phyloP scores from a whole-genome alignment of 306 rosid species.

The Cucumis melo region DNA sequence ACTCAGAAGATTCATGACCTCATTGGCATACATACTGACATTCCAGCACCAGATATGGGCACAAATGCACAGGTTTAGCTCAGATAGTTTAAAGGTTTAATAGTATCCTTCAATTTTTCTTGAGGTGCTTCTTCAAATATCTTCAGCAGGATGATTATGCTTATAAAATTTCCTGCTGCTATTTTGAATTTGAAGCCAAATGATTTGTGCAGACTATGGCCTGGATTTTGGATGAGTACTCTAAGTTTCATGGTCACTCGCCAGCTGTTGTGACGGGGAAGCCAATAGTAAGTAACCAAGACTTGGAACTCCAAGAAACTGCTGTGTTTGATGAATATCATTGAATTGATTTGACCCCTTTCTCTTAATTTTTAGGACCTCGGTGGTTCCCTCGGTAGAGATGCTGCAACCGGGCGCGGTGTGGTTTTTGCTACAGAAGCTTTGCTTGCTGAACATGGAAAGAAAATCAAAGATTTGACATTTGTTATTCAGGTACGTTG shows the following conservation, averaged over 20 bases:
- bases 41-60: slow-evolving; percentile 68
- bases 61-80: slow-evolving; percentile 41
- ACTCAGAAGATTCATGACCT: slow-evolving; percentile 55
- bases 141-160: background rate
- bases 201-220: slow-evolving; percentile 40
- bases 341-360: background rate
- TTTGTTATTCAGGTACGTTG: slow-evolving; percentile 44
- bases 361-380: slow-evolving; percentile 26
- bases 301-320: background rate
- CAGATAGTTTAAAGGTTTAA: slow-evolving; percentile 1
- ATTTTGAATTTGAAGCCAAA: background rate
- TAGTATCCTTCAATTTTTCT: background rate
- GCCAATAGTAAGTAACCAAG: slow-evolving; percentile 33
- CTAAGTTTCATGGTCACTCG: slow-evolving; percentile 56
- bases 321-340: background rate
- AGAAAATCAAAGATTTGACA: slow-evolving; percentile 28
- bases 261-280: slow-evolving; percentile 62
- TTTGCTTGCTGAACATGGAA: slow-evolving; percentile 46
- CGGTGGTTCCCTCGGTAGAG: slow-evolving; percentile 56
- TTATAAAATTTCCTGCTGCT: background rate
- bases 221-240: slow-evolving; percentile 59
- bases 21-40: slow-evolving; percentile 48
- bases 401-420: slow-evolving; percentile 59
- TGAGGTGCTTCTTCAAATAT: background rate
- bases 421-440: slow-evolving; percentile 55